Evolutionary conservation across 176 grass and related monocot genomes (phyloP), one percentile per base, ranked within the genome.

Genomic region (Oryza glaberrima): DNA sequence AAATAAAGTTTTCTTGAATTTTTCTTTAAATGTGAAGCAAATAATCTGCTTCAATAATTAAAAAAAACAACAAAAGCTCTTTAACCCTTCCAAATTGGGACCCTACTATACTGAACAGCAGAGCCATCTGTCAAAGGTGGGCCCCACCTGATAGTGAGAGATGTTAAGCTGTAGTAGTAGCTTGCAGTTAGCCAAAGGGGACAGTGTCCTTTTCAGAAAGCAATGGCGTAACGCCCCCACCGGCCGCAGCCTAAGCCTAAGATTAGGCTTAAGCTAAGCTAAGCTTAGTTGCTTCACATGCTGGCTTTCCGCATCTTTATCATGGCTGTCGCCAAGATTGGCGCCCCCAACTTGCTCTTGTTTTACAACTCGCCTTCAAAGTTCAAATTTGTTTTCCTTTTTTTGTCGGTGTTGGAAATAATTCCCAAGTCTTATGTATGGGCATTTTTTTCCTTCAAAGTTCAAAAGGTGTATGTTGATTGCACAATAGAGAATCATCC

Each of bases 201-300:
- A 43, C 1, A 4, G 15, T 14, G 2, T 22, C 35, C 61, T 68
- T 73, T 86, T 54, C 46, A 7, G 47, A 80, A 84, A 84, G 76
- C 70, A 48, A 61, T 63, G 15, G 17, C 52, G 52, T 70, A 34
- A 12, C 52, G 77, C 17, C 65, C 66, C 82, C 85, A 75, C 72
- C 43, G 30, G 69, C 69, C 20, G 56, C 56, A 60, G 19, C 56
- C 56, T 60, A 60, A 60, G 56, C 19, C 51, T 54, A 9, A 66
- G 76, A 19, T 69, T 71, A 80, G 65, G 69, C 76, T n/a, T 54
- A 26, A 47, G 26, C 45, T 22, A 67, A 35, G 69, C 15, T 54
- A 26, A 47, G 26, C 45, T 22, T 48, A 35, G 46, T 20, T 38
- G 30, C 83, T 45, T 77, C 83, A 72, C 72, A 85, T 67, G 78